Evolutionary conservation across 352 stramenopile species (phyloP), one percentile per base, ranked within the genome.

Genomic region (Phytophthora hybrid): DNA sequence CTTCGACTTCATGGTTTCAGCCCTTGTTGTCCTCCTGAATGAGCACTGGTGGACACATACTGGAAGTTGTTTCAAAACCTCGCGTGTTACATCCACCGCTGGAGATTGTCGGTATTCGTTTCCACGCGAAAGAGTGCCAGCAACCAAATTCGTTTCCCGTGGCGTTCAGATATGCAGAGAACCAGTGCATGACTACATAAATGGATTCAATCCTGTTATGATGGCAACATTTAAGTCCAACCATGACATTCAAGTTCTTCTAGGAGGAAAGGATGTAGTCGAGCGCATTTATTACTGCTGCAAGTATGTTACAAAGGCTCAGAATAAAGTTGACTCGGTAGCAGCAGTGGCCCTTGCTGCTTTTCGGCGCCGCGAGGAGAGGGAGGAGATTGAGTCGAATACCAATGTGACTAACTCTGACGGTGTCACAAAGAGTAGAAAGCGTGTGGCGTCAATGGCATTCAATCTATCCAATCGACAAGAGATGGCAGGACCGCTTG

Each of bases 191-290:
- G 63, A 70, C 10, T 63, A 29, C 19, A 41, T 70, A 0, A 70
- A 54, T 31, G 63, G 63, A 6, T 63, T 54, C 23, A 70, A 63
- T 19, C 58, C 62, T 29, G 54, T 39, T 7, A 8, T 70, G 1
- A 70, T 70, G 63, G 63, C 54, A 1, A 46, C 63, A 3, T 70
- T 70, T 26, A 61, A 54, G 26, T 70, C 39, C 31, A 47, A 51
- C n/a, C 44, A 51, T 21, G 44, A 51, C 44, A 51, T 63, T 29
- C 63, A 63, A 46, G 7, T 63, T 6, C 31, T 63, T 5, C 18
- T 53, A 9, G 63, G 41, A 11, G 44, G 44, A n/a, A 53, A 16
- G 1, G 63, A 63, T 21, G 26, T 31, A 3, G 32, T 41, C 1
- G 54, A 63, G 18, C 23, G 63, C 1, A 70, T 63, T 19, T 32